phyloP scores from a whole-genome alignment of 768 basidiomycete genomes.

The Agaricus blazei region DNA sequence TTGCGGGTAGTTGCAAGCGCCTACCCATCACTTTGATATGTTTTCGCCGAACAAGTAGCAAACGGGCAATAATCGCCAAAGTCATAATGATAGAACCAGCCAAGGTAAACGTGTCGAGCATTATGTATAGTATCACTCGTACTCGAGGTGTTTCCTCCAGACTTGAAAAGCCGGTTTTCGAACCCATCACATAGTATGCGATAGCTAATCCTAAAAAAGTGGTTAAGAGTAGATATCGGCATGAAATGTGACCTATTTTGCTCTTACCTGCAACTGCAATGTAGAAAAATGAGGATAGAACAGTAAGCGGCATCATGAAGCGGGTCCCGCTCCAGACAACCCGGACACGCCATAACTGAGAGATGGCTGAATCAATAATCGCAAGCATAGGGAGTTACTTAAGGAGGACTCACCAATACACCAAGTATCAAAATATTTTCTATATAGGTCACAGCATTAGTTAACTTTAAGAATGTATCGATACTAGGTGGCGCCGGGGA shows the following conservation, averaged over 20 bases:
- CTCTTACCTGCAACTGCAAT: neutral
- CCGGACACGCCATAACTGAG: neutral
- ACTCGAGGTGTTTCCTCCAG: neutral
- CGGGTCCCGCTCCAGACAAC: neutral
- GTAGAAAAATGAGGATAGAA: neutral
- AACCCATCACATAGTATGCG: too few relatives aligned
- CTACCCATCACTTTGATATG: neutral
- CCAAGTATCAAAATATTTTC: neutral
- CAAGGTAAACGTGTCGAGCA: neutral
- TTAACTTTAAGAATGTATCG: neutral
- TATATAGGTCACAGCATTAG: neutral
- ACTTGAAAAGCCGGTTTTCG: too few relatives aligned
- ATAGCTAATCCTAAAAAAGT: too few relatives aligned
- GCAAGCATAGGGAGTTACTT: too few relatives aligned
- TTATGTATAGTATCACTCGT: neutral
- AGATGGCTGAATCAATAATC: too few relatives aligned
- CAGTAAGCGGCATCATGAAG: neutral
- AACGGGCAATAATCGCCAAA: neutral
- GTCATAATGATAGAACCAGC: neutral
- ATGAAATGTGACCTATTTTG: too few relatives aligned
- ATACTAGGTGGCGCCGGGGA: neutral
- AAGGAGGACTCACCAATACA: neutral
- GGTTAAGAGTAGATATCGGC: too few relatives aligned
- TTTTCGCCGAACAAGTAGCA: neutral
- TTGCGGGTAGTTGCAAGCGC: neutral